Evolutionary conservation across 768 basidiomycete species (phyloP), one percentile per base, ranked within the genome.

Genomic region (Boletus reticulatus): DNA sequence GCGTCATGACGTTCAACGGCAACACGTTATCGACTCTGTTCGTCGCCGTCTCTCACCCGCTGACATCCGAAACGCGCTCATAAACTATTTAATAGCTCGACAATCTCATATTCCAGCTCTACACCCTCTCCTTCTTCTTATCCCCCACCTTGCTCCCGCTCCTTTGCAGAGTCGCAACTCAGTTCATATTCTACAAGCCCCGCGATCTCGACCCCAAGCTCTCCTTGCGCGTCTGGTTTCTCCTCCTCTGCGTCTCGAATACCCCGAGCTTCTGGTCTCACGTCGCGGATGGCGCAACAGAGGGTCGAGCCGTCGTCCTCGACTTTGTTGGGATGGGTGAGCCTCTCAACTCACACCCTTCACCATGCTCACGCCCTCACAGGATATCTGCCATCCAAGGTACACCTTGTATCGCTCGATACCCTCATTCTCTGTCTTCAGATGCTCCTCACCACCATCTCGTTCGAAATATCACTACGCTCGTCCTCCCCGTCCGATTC

Each of bases 261-360:
- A 57, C 74, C 36, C 78, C 82, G 32, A 81, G 77, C 59, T 56
- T 92, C 37, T 88, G 84, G 82, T 73, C 72, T 36, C 90, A 92
- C 62, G 75, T 79, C 52, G 75, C 74, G 31, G 69, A 76, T 38
- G 80, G 81, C 6, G 72, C 81, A 50, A 68, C 77, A 29, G 80
- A 85, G 53, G 83, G 84, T n/a, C 77, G 84, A 61, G 75, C 81
- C 11, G 71, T 90, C 63, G 70, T 92, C 34, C 81, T 92, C 56
- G 89, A 92, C 67, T 92, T 92, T 64, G 80, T 92, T 55, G 89
- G 90, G 52, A 78, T 84, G 77, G 82, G 90, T 91, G 62, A 48
- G 85, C 77, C 0, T 43, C 34, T 10, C 38, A 4, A 9, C 48
- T 17, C 14, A 27, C 42, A 24, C 48, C 45, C 32, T 12, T 34